Percentiles rank a stretch among this genome's conserved stretches.
Evolutionary conservation across 805 yeast species (phyloP).

Genomic region (Candida quercuum): DNA sequence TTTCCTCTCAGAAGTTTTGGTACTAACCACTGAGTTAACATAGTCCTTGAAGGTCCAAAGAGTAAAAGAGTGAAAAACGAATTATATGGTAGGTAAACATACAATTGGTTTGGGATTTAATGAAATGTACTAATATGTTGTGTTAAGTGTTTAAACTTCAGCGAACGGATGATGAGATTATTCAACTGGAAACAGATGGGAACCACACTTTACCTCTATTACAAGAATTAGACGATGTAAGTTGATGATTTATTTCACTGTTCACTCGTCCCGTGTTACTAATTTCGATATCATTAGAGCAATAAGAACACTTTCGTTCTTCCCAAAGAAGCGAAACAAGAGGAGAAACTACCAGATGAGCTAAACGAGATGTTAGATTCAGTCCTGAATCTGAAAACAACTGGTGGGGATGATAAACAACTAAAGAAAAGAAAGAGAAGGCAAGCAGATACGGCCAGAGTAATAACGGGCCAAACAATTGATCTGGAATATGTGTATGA

Average conservation of each 20-base stretch:
- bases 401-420: conserved; percentile 13
- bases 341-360: conserved; percentile 46
- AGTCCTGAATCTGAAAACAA: conserved; percentile 38
- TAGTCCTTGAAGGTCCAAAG: conserved; percentile 29
- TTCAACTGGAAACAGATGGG: conserved; percentile 11
- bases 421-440: conserved; percentile 23
- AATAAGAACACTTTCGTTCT: conserved; percentile 22
- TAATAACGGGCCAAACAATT: conserved; percentile 3
- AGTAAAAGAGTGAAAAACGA: conserved; percentile 36
- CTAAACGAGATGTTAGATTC: conserved; percentile 71
- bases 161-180: conserved; percentile 36
- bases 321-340: conserved; percentile 17
- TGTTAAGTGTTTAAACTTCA: conserved; percentile 45
- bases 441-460: conserved; percentile 14
- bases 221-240: conserved; percentile 16
- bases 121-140: no score
- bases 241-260: background rate
- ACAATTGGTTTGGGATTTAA: conserved; percentile 5
- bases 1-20: background rate
- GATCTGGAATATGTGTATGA: conserved; percentile 85
- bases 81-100: conserved; percentile 18
- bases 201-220: conserved; percentile 16
- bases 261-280: no score
- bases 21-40: background rate
- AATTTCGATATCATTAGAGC: conserved; percentile 19